Evolutionary conservation across 1,284 basidiomycete species (phyloP).

Genomic region (Fomitopsis pinicola): DNA sequence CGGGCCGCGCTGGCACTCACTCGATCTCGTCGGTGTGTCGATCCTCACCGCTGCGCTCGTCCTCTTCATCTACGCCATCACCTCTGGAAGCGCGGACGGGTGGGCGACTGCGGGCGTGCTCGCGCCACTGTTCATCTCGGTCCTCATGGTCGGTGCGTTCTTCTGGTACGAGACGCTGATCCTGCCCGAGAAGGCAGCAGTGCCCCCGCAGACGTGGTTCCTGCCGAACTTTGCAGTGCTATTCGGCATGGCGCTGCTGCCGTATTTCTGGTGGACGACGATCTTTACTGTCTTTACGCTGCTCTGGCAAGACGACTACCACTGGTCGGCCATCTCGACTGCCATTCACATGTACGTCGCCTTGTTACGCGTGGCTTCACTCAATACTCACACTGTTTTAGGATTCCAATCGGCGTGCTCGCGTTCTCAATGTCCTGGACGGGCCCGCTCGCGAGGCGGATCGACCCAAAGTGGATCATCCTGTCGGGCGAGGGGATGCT

Average conservation of each 20-base stretch:
- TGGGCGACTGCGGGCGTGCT: conserved; percentile 40
- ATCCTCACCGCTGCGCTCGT: conserved; percentile 33
- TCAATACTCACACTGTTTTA: conserved; percentile 10
- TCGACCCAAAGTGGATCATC: conserved; percentile 42
- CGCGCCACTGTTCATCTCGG: conserved; percentile 38
- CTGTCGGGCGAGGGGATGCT: conserved; percentile 34
- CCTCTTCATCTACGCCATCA: conserved; percentile 46
- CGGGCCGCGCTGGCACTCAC: conserved; percentile 26
- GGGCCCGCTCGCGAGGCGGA: conserved; percentile 32
- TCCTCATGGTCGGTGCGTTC: conserved; percentile 34
- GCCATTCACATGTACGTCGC: conserved; percentile 34
- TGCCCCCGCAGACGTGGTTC: conserved; percentile 40
- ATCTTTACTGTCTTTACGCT: conserved; percentile 32
- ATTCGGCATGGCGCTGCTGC: conserved; percentile 33
- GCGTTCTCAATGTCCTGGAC: conserved; percentile 35
- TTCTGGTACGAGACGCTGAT: conserved; percentile 39
- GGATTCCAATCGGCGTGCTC: conserved; percentile 38
- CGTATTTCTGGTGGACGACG: conserved; percentile 41
- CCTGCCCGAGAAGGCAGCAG: conserved; percentile 32
- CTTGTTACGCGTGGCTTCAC: neutral
- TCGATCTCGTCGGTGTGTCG: conserved; percentile 37
- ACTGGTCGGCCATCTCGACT: conserved; percentile 34
- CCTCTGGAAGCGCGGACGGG: conserved; percentile 38
- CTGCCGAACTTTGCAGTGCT: conserved; percentile 38
- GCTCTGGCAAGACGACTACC: conserved; percentile 36